Evolutionary conservation across 140 eudicot genomes (phyloP).

Genomic region (Oenanthe javanica): DNA sequence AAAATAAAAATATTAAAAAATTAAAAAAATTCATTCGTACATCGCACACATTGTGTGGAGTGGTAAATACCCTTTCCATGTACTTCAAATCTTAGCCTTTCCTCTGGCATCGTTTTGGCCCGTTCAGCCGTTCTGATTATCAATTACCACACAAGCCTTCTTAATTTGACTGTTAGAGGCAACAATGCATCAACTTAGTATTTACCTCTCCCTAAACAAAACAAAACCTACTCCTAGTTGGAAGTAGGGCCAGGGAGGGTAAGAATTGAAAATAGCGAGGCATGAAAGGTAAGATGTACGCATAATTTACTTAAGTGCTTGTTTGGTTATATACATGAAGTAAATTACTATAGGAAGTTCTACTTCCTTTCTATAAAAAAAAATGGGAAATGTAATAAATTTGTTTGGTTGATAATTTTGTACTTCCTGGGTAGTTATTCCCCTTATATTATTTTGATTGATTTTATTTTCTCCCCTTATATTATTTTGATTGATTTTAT

Average conservation of each 20-base stretch:
- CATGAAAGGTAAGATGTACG: background rate
- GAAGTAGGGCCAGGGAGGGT: background rate
- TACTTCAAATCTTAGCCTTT: background rate
- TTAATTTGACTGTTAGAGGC: background rate
- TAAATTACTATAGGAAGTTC: no score
- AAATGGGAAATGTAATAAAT: no score
- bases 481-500: no score
- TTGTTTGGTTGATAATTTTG: no score
- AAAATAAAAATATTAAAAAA: no score
- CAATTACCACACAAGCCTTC: background rate
- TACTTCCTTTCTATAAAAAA: no score
- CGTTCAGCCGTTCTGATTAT: background rate
- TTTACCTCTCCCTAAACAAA: background rate
- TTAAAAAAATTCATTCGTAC: no score
- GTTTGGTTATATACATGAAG: no score
- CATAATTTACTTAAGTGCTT: background rate
- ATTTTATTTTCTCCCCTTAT: no score
- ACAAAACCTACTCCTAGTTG: background rate
- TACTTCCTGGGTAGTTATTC: no score
- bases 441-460: no score
- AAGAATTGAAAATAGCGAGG: background rate
- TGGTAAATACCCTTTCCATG: background rate
- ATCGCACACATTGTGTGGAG: background rate
- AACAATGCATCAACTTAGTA: background rate
- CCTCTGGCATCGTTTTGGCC: background rate